These are phyloP conservation scores for Pythium vanterpoolii DNA, from an alignment of 352 stramenopile genomes.

Conservation along the genomic window DNA sequence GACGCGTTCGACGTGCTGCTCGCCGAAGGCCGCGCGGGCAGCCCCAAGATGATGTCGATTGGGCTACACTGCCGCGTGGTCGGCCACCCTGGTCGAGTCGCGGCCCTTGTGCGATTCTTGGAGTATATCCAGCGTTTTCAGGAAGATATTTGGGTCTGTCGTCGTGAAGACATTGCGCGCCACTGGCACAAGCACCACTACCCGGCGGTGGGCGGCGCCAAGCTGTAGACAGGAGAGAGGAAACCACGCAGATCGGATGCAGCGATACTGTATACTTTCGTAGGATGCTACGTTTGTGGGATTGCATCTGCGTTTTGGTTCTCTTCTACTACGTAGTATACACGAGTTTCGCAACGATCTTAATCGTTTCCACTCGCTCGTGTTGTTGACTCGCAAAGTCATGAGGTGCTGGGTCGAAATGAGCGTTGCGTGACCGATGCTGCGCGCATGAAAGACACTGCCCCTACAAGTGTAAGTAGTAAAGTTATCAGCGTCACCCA, in stretches of 20 bases:
- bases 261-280: no score
- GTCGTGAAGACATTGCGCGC: slow-evolving; percentile 91
- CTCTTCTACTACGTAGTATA: no score
- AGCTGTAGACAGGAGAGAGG: slow-evolving; percentile 33
- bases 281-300: no score
- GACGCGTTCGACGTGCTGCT: slow-evolving; percentile 86
- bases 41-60: slow-evolving; percentile 95
- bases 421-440: no score
- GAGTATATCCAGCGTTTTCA: slow-evolving; percentile 89
- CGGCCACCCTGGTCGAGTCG: slow-evolving; percentile 85
- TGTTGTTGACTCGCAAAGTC: no score
- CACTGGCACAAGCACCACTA: slow-evolving; percentile 94
- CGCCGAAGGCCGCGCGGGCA: slow-evolving; percentile 83
- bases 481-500: no score
- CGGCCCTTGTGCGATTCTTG: slow-evolving; percentile 90
- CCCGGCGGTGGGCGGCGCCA: slow-evolving; percentile 31
- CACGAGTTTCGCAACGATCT: no score
- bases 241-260: background rate
- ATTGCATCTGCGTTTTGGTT: no score
- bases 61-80: slow-evolving; percentile 93
- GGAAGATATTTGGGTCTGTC: slow-evolving; percentile 93
- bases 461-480: no score
- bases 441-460: no score
- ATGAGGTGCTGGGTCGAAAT: no score
- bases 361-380: no score